A percentile compares a stretch with the other conserved stretches of the same genome.
These are phyloP conservation scores for Torulaspora microellipsoides DNA, from an alignment of 805 yeast species.

Conservation along the genomic window DNA sequence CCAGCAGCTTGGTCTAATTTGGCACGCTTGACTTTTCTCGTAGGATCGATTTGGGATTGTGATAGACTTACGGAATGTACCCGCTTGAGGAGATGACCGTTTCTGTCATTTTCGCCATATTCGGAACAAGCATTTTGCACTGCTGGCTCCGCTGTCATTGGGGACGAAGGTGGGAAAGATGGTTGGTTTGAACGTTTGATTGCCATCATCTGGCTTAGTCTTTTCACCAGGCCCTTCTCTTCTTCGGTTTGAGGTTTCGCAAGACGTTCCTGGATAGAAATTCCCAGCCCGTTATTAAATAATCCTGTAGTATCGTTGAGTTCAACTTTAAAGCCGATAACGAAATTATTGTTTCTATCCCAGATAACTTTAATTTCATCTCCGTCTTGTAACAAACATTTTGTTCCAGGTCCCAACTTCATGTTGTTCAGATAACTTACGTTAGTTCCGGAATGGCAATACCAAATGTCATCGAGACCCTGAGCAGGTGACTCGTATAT, in stretches of 20 bases:
- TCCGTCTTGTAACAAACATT: constrained; percentile 55
- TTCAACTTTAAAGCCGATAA: constrained; percentile 49
- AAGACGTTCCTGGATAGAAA: constrained; percentile 13
- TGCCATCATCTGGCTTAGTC: constrained; percentile 23
- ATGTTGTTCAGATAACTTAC: constrained; percentile 66
- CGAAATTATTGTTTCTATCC: constrained; percentile 51
- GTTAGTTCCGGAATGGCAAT: constrained; percentile 74
- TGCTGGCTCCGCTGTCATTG: constrained; percentile 1
- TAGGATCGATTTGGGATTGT: constrained; percentile 26
- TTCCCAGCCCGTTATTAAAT: constrained; percentile 45
- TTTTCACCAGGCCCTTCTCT: constrained; percentile 21
- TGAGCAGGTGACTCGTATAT: constrained; percentile 69
- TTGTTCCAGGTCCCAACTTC: constrained; percentile 57
- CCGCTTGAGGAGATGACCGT: constrained; percentile 19
- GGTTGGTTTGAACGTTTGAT: constrained; percentile 13
- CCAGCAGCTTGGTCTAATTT: constrained; percentile 27
- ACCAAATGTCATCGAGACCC: constrained; percentile 71
- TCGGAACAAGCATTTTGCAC: not conserved
- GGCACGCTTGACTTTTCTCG: constrained; percentile 31
- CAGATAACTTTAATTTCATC: constrained; percentile 64
- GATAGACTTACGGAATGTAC: constrained; percentile 28
- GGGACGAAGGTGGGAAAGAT: constrained; percentile 7
- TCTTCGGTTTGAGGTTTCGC: constrained; percentile 24
- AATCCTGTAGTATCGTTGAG: constrained; percentile 62
- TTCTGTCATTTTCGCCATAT: constrained; percentile 4